These are phyloP conservation scores for Phaffia australis DNA, from an alignment of 768 basidiomycete genomes.

Conservation along the genomic window DNA sequence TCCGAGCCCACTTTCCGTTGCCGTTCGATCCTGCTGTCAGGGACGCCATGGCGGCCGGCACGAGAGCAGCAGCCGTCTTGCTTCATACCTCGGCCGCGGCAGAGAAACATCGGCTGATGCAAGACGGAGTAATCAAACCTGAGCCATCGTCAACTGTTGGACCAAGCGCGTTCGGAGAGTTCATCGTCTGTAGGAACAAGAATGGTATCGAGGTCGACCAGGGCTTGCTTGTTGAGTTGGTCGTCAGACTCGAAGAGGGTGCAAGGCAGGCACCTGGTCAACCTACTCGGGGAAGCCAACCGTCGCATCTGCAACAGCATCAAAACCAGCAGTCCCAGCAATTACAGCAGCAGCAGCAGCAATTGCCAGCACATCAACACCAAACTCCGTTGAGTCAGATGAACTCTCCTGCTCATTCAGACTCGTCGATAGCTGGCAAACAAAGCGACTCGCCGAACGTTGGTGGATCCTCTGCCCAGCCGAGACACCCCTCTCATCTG, in stretches of 20 bases:
- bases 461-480: no score
- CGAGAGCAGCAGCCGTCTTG: conserved; percentile 14
- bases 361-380: neutral
- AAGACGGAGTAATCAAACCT: neutral
- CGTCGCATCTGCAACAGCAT: neutral
- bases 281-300: neutral
- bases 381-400: neutral
- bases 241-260: neutral
- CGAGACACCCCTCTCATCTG: no score
- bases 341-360: conserved; percentile 1
- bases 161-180: conserved; percentile 8
- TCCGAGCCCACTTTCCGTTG: conserved; percentile 14
- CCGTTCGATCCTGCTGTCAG: conserved; percentile 11
- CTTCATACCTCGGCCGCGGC: conserved; percentile 7
- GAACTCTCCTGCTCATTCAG: no score
- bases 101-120: neutral
- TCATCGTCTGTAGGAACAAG: conserved; percentile 16
- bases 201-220: conserved; percentile 23
- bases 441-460: no score
- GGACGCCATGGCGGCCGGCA: conserved; percentile 26
- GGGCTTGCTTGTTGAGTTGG: neutral
- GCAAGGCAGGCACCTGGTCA: conserved; percentile 1
- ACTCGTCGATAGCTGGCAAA: neutral
- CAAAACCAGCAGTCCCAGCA: neutral
- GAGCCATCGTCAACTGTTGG: neutral